phyloP scores from a whole-genome alignment of 257 asterid species.

The Nicotiana benthamiana region DNA sequence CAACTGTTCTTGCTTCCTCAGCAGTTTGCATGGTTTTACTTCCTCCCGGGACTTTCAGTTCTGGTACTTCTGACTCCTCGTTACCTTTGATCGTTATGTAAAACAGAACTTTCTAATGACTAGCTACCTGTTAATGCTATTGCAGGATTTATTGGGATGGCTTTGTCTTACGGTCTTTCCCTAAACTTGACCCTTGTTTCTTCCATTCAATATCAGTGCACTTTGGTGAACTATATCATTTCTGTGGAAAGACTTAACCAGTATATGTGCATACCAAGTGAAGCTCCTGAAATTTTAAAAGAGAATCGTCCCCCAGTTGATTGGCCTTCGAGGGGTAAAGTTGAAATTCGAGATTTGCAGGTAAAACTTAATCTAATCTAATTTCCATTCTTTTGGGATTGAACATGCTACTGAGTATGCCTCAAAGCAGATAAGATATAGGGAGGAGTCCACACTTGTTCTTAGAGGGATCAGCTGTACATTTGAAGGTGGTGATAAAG shows the following conservation, averaged over 20 bases:
- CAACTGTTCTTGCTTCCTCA: constrained; percentile 50
- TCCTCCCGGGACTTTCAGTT: constrained; percentile 5
- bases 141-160: constrained; percentile 80
- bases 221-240: constrained; percentile 65
- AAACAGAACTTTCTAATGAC: neutral
- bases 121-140: neutral
- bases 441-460: constrained; percentile 74
- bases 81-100: neutral
- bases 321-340: constrained; percentile 79
- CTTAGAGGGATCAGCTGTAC: constrained; percentile 72
- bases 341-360: constrained; percentile 65
- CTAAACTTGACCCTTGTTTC: constrained; percentile 59
- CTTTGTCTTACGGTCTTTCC: constrained; percentile 75
- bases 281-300: constrained; percentile 69
- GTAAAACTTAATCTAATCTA: constrained; percentile 20
- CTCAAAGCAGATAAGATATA: constrained; percentile 57
- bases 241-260: constrained; percentile 88
- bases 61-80: neutral
- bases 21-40: constrained; percentile 25
- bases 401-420: neutral
- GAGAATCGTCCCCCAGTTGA: constrained; percentile 40
- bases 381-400: neutral
- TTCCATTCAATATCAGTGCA: constrained; percentile 61
- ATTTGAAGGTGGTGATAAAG: constrained; percentile 64
- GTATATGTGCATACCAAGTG: constrained; percentile 50